phyloP scores from a whole-genome alignment of 2,329 filamentous ascomycete species.

The Trichoderma lentiforme region DNA sequence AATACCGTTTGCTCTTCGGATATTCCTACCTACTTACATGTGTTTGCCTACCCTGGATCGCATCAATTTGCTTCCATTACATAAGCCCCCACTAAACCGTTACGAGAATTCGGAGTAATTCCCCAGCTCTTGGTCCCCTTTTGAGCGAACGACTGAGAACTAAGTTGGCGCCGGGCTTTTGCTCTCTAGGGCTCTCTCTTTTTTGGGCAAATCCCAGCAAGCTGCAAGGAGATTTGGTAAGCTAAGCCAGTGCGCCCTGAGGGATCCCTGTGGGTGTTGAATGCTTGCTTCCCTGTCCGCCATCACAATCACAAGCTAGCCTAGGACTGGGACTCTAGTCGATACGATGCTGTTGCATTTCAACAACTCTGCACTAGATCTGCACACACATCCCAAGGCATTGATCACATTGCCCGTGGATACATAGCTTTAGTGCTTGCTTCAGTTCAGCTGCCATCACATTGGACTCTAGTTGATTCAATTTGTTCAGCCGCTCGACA shows the following conservation, averaged over 20 bases:
- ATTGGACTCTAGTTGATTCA: background rate
- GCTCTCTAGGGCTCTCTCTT: background rate
- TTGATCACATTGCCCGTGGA: background rate
- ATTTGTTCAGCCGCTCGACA: background rate
- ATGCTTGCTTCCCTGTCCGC: background rate
- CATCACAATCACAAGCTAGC: background rate
- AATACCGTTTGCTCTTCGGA: background rate
- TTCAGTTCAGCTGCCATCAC: background rate
- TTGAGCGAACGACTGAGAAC: background rate
- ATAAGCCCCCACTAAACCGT: background rate
- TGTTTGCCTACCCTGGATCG: background rate
- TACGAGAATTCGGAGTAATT: conserved; percentile 1
- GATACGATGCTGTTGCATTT: background rate
- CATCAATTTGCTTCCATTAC: background rate
- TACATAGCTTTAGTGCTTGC: background rate
- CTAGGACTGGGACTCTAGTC: too few relatives aligned
- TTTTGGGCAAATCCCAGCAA: background rate
- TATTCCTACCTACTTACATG: background rate
- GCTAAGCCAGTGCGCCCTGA: background rate
- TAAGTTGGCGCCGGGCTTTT: conserved; percentile 4
- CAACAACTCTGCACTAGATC: background rate
- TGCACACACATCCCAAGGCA: background rate
- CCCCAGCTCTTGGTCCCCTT: background rate
- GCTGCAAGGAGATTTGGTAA: background rate
- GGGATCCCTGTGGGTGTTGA: background rate